A percentile compares a stretch with the other conserved stretches of the same genome.
Evolutionary conservation across 768 basidiomycete species (phyloP).

Genomic region (Cystobasidium onofrii): DNA sequence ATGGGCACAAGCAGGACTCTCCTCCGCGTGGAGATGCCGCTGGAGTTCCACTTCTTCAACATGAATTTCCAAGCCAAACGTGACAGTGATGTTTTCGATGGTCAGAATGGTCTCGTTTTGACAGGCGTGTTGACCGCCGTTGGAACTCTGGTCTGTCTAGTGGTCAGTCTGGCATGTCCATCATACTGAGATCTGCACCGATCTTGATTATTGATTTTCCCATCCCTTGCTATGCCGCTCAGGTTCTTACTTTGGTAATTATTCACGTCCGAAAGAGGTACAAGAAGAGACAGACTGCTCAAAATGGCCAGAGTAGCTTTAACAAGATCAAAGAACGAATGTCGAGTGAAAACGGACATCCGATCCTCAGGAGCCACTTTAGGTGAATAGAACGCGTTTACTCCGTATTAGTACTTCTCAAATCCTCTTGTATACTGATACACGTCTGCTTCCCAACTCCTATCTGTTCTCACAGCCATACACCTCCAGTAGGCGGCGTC

Average conservation of each 20-base stretch:
- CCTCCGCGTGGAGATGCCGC: not conserved
- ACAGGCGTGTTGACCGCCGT: not conserved
- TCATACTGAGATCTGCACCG: too few species aligned
- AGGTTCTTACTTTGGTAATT: not conserved
- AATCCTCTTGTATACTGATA: too few species aligned
- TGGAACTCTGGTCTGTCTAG: not conserved
- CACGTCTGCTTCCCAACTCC: not conserved
- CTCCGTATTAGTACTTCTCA: too few species aligned
- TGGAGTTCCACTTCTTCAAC: not conserved
- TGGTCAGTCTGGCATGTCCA: not conserved
- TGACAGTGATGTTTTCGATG: not conserved
- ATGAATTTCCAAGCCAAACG: not conserved
- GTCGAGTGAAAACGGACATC: not conserved
- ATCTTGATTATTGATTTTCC: not conserved
- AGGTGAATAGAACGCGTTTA: not conserved
- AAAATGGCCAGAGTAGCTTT: not conserved
- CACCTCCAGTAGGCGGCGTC: not conserved
- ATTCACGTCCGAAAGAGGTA: not conserved
- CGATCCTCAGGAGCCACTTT: not conserved
- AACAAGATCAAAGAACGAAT: constrained; percentile 1
- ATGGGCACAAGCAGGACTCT: too few species aligned
- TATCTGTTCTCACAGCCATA: not conserved
- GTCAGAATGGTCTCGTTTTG: not conserved
- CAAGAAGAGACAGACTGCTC: not conserved
- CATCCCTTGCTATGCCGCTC: not conserved